These are phyloP conservation scores for Physcomitrellopsis africana DNA, from an alignment of 225 moss, liverwort and hornwort species.

Conservation along the genomic window DNA sequence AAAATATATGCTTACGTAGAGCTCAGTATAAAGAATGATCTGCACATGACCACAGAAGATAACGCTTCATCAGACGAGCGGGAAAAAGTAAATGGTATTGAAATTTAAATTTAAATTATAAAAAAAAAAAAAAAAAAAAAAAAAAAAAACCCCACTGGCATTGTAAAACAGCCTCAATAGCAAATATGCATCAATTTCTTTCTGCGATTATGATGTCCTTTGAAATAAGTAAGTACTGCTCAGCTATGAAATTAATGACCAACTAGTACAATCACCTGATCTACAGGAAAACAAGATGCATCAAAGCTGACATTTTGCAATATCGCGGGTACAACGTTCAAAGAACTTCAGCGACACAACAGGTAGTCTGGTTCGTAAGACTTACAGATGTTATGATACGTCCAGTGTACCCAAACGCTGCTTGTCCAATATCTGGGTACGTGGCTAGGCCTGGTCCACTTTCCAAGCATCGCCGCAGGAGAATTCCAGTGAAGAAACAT, in stretches of 20 bases:
- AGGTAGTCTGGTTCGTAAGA: not conserved
- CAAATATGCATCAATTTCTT: not conserved
- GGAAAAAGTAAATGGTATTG: no score
- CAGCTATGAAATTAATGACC: not conserved
- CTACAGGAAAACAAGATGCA: conserved; percentile 15
- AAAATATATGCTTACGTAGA: conserved; percentile 66
- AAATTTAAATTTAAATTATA: no score
- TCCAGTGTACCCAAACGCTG: conserved; percentile 80
- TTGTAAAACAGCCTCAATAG: not conserved
- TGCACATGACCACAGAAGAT: conserved; percentile 46
- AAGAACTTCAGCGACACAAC: not conserved
- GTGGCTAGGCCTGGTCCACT: conserved; percentile 65
- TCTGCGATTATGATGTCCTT: not conserved
- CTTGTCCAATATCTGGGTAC: conserved; percentile 95
- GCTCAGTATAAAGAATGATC: conserved; percentile 88
- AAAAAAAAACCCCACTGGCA: no score
- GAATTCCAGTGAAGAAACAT: conserved; percentile 88
- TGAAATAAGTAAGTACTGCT: not conserved
- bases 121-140: no score
- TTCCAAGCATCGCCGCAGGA: conserved; percentile 88
- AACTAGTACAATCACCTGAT: not conserved
- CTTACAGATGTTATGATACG: conserved; percentile 88
- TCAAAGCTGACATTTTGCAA: not conserved
- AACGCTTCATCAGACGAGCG: no score
- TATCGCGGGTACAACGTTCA: not conserved